Evolutionary conservation across 306 rosid genomes (phyloP).

Genomic region (Inga leiocalycina): DNA sequence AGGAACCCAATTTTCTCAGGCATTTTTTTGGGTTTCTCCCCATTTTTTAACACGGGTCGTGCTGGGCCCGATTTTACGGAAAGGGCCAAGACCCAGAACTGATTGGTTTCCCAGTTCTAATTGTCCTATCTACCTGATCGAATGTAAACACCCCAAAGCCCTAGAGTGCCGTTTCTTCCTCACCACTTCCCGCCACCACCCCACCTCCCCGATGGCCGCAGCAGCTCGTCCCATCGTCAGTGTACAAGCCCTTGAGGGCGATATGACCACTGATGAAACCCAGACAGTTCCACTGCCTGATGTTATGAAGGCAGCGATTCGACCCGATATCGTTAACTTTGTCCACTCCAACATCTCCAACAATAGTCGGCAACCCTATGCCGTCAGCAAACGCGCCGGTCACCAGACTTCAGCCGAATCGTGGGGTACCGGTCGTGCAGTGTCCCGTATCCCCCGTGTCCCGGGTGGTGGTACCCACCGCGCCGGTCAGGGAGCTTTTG

Average conservation of each 20-base stretch:
- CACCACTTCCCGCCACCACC: neutral
- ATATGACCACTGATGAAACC: slow-evolving; percentile 65
- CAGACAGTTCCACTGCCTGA: slow-evolving; percentile 59
- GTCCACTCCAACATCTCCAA: slow-evolving; percentile 75
- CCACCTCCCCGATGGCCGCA: slow-evolving; percentile 51
- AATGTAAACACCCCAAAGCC: neutral
- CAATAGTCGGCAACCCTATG: slow-evolving; percentile 77
- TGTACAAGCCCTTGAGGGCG: slow-evolving; percentile 72
- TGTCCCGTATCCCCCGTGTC: slow-evolving; percentile 67
- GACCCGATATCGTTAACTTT: slow-evolving; percentile 54
- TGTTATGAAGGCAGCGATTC: slow-evolving; percentile 49
- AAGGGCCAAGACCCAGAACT: neutral
- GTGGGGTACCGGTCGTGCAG: slow-evolving; percentile 95
- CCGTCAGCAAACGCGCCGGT: slow-evolving; percentile 74
- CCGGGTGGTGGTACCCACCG: slow-evolving; percentile 96
- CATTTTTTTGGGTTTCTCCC: too few relatives aligned
- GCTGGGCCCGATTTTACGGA: neutral
- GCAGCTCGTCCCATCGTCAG: slow-evolving; percentile 85
- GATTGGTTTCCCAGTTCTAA: neutral
- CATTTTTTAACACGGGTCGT: neutral
- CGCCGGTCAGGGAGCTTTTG: slow-evolving; percentile 89
- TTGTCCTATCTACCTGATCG: too few relatives aligned
- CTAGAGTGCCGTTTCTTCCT: slow-evolving; percentile 3
- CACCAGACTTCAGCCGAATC: slow-evolving; percentile 93
- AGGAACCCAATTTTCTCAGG: too few relatives aligned